Base-by-base conservation (phyloP, 495 filamentous ascomycete genomes). In the Chlorociboria aeruginascens region DNA sequence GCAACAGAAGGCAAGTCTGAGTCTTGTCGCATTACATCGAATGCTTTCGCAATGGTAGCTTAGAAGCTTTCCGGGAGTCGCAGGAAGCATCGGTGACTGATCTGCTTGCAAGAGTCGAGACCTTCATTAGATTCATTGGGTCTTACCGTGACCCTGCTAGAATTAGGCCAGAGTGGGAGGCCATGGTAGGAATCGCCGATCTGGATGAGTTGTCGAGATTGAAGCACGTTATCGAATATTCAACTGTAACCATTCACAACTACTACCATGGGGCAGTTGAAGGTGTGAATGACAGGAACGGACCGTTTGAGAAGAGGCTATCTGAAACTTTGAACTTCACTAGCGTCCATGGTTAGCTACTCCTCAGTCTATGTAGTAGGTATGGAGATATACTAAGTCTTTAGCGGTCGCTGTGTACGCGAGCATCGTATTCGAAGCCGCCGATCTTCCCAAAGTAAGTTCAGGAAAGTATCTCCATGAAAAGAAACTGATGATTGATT, bases 121-220 rank as follows among this genome's bases (percentile, higher is more conserved):
- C 58, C 29, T 64, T 73, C 1, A 58, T 72, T 48, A 69, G 69
- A 1, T 72, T 74, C 48, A 60, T 74, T 1, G 69, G 74, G 46
- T 63, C 70, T 14, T 73, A 76, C 49, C 55, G 68, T 29, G 71
- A 74, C 51, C 70, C 69, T 2, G 49, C 59, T 36, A 69, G 69
- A 14, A 63, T 64, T 7, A 55, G 70, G 31, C 56, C 61, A n/a
- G 70, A 72, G 46, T 73, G 64, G 38, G 69, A 73, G 57, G 69
- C 63, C 3, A 46, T 72, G 7, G 65, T 73, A 8, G 65, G 59
- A 3, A 66, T 75, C n/a, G 52, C 60, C 0, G 63, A 74, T 52
- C 39, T 43, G 13, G 52, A 59, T n/a, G 66, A 69, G 46, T 68
- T 65, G 0, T 51, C 44, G 29, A 57, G 49, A 9, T 53, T 71